Base-by-base conservation (phyloP, 768 basidiomycete genomes). In the Collybiopsis luxurians region DNA sequence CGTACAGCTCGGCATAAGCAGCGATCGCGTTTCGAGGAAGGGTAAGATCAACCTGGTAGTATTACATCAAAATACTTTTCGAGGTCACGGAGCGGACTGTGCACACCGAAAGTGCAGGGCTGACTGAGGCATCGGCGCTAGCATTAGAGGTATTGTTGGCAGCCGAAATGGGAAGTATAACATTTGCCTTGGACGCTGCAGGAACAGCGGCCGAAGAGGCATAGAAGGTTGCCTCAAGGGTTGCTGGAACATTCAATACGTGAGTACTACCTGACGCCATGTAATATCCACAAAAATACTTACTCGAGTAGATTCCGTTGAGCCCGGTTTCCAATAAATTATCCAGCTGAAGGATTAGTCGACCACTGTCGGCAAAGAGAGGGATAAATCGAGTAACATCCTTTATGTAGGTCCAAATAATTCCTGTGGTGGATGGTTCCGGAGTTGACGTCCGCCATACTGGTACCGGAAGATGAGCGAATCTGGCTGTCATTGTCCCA, bases 401-500 rank as follows among this genome's bases (percentile, higher is more conserved):
- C 66, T 54, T 54, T 7, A 54, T 34, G 24, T 54, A 54, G 0
- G 88, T 89, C 89, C 88, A 91, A 48, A 90, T 84, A 58, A 91
- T 90, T 13, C 89, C 90, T 49, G 81, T 75, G 3, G 60, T 61
- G 1, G 84, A 86, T 0, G 90, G 90, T 66, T 92, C 90, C 0
- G 89, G 85, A 19, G 90, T 92, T 0, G 88, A 90, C 21, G 87
- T 90, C 34, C 90, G 78, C 90, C 89, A 90, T 47, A 90, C 87
- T 89, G 31, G n/a, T 21, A 44, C n/a, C 3, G 31, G 27, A 23
- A 17, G 9, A 10, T 28, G 45, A 42, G 7, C 17, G 42, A 19
- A 49, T 9, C 30, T 10, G 21, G 28, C 39, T 11, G 23, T 34
- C 38, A 28, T 17, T 15, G 23, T 15, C 38, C 2, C 1, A n/a